Base-by-base conservation (phyloP, 345 rosid genomes). In the Pseudoturritis turrita region DNA sequence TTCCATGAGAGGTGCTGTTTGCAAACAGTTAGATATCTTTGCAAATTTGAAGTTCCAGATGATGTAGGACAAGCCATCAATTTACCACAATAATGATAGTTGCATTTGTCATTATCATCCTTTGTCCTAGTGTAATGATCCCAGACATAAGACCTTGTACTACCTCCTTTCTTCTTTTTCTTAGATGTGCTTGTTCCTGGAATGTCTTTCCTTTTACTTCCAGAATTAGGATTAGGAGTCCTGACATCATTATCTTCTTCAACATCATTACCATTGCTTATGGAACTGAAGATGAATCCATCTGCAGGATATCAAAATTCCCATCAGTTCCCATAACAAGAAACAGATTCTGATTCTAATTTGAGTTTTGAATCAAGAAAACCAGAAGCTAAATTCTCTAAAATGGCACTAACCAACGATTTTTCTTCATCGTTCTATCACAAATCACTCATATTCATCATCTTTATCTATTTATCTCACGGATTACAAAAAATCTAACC, bases 391-490 rank as follows among this genome's bases (percentile, higher is more conserved):
- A 80, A 61, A 5, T 87, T 65, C 63, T 97, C 99, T 75, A 95
- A 77, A 66, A 95, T 93, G 10, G 96, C 83, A 12, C 80, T 86
- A 45, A 79, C 79, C 83, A 83, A 60, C 13, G 91, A 78, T 71
- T 75, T 95, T 12, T 95, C 97, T 57, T 86, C 99, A 51, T 91
- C 91, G 47, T 81, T 85, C 96, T 96, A 95, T 60, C 52, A 46
- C 74, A 80, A 81, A 41, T 78, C 86, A 70, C 84, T 86, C 79
- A 75, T 82, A 71, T 81, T 85, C 74, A 81, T 65, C 84, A n/a
- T 82, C 85, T 46, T 78, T 50, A 77, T 87, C 86, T 89, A 88
- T 82, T n/a, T n/a, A n/a, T n/a, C 71, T 66, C 76, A 58, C 55
- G 65, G 56, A 43, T 26, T 69, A 62, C 51, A 35, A 45, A 49